Conservation (phyloP, 1,284 basidiomycete species). For the Tausonia pullulans region DNA sequence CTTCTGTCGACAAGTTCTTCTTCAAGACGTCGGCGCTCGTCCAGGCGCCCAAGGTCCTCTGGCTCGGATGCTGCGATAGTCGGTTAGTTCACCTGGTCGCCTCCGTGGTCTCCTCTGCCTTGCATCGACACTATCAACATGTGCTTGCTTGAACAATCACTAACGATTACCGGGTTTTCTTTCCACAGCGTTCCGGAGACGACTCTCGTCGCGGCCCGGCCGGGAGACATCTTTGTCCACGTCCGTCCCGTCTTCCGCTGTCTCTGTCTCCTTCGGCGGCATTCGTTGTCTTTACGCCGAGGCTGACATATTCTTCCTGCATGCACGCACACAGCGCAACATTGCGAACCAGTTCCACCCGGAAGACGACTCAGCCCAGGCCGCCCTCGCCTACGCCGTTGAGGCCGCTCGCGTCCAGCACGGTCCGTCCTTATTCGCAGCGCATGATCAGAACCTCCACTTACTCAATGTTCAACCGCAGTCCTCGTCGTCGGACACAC, state of each 20-base stretch:
- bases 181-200: constrained; percentile 14
- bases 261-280: neutral
- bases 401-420: constrained; percentile 68
- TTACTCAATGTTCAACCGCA: constrained; percentile 25
- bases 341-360: constrained; percentile 59
- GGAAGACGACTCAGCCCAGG: constrained; percentile 62
- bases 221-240: constrained; percentile 18
- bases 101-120: no score
- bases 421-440: constrained; percentile 42
- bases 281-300: neutral
- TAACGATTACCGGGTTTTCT: neutral
- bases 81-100: constrained; percentile 2
- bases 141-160: no score
- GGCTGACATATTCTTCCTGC: neutral
- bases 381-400: constrained; percentile 74
- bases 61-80: constrained; percentile 16
- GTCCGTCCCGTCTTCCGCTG: neutral
- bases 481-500: constrained; percentile 74
- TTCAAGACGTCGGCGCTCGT: constrained; percentile 14
- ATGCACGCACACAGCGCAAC: constrained; percentile 19
- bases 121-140: no score
- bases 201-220: constrained; percentile 16
- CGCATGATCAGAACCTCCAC: neutral
- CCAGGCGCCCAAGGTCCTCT: constrained; percentile 16
- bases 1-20: constrained; percentile 7